A percentile compares a stretch with the other conserved stretches of the same genome.
Evolutionary conservation across 2,329 filamentous ascomycete species (phyloP).

Genomic region (Polychaeton citri): DNA sequence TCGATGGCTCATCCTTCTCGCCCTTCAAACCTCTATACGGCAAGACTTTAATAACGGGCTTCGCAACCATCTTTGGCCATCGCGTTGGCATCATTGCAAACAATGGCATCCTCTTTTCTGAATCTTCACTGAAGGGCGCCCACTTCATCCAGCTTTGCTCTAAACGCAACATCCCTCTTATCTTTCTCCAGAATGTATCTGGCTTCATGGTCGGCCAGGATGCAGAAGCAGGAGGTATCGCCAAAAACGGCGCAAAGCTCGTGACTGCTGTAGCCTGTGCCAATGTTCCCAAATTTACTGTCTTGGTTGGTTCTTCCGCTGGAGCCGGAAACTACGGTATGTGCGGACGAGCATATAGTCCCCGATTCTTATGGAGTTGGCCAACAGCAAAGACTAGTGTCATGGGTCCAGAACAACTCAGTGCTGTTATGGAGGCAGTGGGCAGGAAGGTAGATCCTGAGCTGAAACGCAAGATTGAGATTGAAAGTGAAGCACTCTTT

Average conservation of each 20-base stretch:
- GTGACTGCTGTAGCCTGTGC: conserved; percentile 91
- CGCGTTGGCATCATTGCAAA: conserved; percentile 89
- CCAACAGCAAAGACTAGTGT: conserved; percentile 92
- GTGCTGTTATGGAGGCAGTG: conserved; percentile 87
- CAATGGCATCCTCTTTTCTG: conserved; percentile 87
- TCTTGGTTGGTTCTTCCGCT: conserved; percentile 85
- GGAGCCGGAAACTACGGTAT: conserved; percentile 97
- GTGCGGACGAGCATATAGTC: conserved; percentile 88
- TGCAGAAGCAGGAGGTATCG: conserved; percentile 87
- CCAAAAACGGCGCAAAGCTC: conserved; percentile 94
- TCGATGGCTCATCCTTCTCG: conserved; percentile 77
- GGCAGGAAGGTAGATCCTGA: conserved; percentile 70
- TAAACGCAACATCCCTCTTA: conserved; percentile 74
- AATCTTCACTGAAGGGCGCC: conserved; percentile 80
- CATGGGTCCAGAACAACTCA: conserved; percentile 89
- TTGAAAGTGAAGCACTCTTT: conserved; percentile 78
- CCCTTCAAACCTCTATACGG: conserved; percentile 95
- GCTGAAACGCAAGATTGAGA: conserved; percentile 72
- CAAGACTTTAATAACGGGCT: conserved; percentile 72
- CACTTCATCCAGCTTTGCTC: conserved; percentile 95
- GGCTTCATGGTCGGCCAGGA: conserved; percentile 97
- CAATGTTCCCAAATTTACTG: conserved; percentile 90
- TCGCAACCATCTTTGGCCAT: conserved; percentile 79
- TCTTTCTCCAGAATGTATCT: conserved; percentile 93
- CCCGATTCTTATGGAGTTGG: conserved; percentile 91